Conservation (phyloP, 2,329 filamentous ascomycete genomes). For the Calonectria hongkongensis region DNA sequence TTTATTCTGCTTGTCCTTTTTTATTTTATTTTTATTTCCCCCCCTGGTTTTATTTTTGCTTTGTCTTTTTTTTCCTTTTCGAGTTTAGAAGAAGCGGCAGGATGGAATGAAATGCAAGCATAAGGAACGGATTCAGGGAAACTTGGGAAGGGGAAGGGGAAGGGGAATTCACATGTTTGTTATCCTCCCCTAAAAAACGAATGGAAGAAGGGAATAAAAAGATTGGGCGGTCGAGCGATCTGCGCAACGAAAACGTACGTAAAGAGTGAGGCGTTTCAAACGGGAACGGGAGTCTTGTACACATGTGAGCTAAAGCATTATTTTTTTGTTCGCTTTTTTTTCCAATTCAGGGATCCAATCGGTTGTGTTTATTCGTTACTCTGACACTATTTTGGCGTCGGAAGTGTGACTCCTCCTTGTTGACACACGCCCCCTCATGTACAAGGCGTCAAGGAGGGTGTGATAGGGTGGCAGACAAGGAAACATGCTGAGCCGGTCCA, state of each 20-base stretch:
- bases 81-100: conserved; percentile 8
- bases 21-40: conserved; percentile 23
- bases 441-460: conserved; percentile 42
- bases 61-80: background rate
- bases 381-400: conserved; percentile 46
- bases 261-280: conserved; percentile 51
- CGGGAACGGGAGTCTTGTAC: conserved; percentile 45
- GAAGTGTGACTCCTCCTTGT: conserved; percentile 51
- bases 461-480: conserved; percentile 29
- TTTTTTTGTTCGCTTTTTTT: conserved; percentile 9
- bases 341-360: conserved; percentile 46
- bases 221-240: conserved; percentile 28
- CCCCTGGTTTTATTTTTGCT: background rate
- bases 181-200: conserved; percentile 1
- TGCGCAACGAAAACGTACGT: conserved; percentile 38
- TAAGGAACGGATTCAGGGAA: conserved; percentile 5
- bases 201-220: conserved; percentile 24
- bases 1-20: conserved; percentile 33
- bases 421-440: conserved; percentile 38
- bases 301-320: conserved; percentile 48
- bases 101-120: conserved; percentile 11
- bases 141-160: background rate
- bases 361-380: conserved; percentile 43
- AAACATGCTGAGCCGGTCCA: conserved; percentile 14
- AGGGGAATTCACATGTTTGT: background rate